Evolutionary conservation across 371 early-diverging fungal genomes (phyloP), one percentile per base, ranked within the genome.

Genomic region (Rhizopus arrhizus): DNA sequence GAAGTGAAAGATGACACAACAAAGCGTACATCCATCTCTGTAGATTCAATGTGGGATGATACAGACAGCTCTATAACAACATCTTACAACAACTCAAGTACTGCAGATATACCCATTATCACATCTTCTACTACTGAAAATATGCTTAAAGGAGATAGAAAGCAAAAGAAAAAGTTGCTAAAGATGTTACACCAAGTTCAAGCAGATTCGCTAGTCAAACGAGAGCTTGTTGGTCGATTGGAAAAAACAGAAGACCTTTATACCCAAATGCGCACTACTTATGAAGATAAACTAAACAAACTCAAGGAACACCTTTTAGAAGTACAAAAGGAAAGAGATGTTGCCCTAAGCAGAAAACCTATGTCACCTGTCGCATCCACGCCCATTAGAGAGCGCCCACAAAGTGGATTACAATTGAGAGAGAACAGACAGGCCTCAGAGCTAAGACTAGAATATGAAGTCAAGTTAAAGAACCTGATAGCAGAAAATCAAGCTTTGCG

Each of bases 101-200:
- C 74, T 74, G 77, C 58, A 62, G 61, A 68, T 53, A 59, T 65
- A 72, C 48, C 66, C 15, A 58, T 42, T 3, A 45, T 35, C 2
- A 45, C 31, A 32, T 33, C 51, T 15, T 56, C 48, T 33, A 15
- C 42, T 42, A 15, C 8, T 29, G 8, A 38, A 8, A 34, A 50
- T 40, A 46, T 59, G 16, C 47, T 54, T 13, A 54, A 48, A 42
- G 53, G 45, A 35, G 65, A 63, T 0, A 64, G 68, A 8, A 63
- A 75, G n/a, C 62, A 62, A 29, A 65, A 65, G 42, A 70, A 60
- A 48, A 73, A 72, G 28, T 35, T 75, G 5, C 34, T 75, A 4
- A 77, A 77, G 36, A 78, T 86, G 70, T 69, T 89, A 15, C 83
- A 84, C 59, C 86, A 88, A 62, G 83, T 86, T 11, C 88, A 88